A percentile compares a stretch with the other conserved stretches of the same genome.
phyloP scores from a whole-genome alignment of 208 protist species.

The Crithidia sp. region DNA sequence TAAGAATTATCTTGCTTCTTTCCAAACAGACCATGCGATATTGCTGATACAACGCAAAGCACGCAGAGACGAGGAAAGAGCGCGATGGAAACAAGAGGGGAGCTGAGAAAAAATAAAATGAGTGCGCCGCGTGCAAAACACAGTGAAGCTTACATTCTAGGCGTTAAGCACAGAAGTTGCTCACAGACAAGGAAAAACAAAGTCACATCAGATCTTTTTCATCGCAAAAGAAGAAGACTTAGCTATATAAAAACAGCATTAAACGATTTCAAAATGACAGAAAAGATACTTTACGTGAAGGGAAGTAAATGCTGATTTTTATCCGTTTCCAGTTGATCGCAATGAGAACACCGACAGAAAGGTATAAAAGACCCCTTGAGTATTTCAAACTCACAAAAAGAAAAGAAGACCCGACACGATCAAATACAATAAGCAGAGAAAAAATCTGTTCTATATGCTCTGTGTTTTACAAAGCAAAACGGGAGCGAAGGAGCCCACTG shows the following conservation, averaged over 20 bases:
- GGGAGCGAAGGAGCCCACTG: no score
- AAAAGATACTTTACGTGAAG: not conserved
- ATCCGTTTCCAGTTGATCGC: no score
- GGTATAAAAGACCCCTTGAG: no score
- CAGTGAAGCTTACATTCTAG: not conserved
- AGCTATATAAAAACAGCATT: constrained; percentile 9
- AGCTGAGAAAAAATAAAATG: no score
- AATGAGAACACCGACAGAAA: no score
- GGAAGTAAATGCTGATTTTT: no score
- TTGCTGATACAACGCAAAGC: not conserved
- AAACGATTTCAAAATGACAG: constrained; percentile 17
- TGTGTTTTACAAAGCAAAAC: no score
- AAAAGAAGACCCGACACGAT: no score
- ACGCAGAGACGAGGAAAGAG: not conserved
- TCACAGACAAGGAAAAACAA: not conserved
- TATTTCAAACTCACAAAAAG: no score
- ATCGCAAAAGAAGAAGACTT: not conserved
- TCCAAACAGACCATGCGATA: not conserved
- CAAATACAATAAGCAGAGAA: no score
- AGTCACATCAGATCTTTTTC: not conserved
- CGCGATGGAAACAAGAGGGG: not conserved
- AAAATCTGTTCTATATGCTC: no score
- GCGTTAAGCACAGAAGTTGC: not conserved
- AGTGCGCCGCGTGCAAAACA: not conserved
- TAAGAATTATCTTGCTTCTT: not conserved